A percentile compares a stretch with the other conserved stretches of the same genome.
Evolutionary conservation across 495 filamentous ascomycete genomes (phyloP).

Genomic region (Daldinia childiae): DNA sequence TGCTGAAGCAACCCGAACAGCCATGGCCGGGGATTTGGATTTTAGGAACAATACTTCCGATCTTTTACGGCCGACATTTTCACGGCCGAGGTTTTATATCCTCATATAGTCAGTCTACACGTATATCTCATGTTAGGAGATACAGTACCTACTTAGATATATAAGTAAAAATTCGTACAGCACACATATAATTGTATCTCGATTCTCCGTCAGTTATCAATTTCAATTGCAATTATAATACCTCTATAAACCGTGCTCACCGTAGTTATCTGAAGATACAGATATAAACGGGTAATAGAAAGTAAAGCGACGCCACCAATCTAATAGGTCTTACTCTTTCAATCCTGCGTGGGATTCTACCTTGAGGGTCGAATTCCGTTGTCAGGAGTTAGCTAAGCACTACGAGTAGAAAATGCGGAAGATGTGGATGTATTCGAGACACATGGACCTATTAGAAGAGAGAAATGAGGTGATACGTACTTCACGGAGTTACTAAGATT

Average conservation of each 20-base stretch:
- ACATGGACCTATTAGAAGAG: conserved; percentile 19
- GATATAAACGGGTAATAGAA: not conserved
- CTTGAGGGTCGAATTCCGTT: conserved; percentile 17
- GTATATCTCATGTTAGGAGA: not conserved
- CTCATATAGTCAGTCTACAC: not conserved
- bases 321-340: not conserved
- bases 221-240: not conserved
- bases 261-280: not conserved
- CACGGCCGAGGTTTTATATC: not conserved
- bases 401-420: not conserved
- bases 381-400: conserved; percentile 36
- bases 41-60: not conserved
- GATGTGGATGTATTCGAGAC: conserved; percentile 8
- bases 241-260: not conserved
- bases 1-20: not conserved
- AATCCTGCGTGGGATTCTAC: conserved; percentile 3
- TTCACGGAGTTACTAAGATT: conserved; percentile 36
- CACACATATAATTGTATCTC: not conserved
- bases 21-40: not conserved
- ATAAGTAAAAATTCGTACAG: not conserved
- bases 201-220: not conserved
- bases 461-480: not conserved
- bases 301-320: not conserved
- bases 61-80: not conserved
- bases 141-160: not conserved